Base-by-base conservation (phyloP, 2,329 filamentous ascomycete genomes). In the Fusarium citri region DNA sequence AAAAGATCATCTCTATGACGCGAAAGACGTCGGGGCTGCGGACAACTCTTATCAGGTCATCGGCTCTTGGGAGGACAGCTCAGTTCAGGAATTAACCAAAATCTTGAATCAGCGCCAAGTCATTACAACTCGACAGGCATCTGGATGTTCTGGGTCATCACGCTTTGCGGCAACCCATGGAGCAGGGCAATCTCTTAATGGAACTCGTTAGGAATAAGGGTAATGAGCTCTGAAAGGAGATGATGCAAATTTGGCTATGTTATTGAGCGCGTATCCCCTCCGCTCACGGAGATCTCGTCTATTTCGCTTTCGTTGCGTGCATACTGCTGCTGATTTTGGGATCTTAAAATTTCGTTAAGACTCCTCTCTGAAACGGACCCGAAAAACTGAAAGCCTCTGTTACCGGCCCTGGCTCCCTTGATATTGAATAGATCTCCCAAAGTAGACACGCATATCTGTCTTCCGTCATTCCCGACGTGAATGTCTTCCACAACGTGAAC, bases 401-500 rank as follows among this genome's bases (percentile, higher is more conserved):
- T 6, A 9, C 59, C 69, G 5, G 69, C 67, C 11, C 10, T 63
- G 15, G 59, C 64, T 8, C 60, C 54, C 18, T 63, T 71, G 2
- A 65, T 69, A 1, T 54, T 62, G 8, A 72, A 64, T 7, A 74
- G 50, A 41, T 74, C 72, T 8, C 67, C 71, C 5, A 68, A 26
- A 1, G 67, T 71, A 15, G 69, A 72, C 5, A 71, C 60, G 55
- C 69, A 63, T 16, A 73, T 25, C 10, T 72, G 66, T 14, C 59
- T 58, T 7, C 63, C 57, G 30, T 70, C 40, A 16, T 72, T 55
- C 4, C 63, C 64, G 20, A 69, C 40, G 8, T 25, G 56, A 6
- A 73, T 61, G 18, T 72, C 56, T 31, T 72, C 69, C 20, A 73
- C 53, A 10, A 73, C 55, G 48, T 74, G 72, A 0, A 74, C 64